phyloP scores from a whole-genome alignment of 2,329 filamentous ascomycete genomes.

The Diaporthe australafricana region DNA sequence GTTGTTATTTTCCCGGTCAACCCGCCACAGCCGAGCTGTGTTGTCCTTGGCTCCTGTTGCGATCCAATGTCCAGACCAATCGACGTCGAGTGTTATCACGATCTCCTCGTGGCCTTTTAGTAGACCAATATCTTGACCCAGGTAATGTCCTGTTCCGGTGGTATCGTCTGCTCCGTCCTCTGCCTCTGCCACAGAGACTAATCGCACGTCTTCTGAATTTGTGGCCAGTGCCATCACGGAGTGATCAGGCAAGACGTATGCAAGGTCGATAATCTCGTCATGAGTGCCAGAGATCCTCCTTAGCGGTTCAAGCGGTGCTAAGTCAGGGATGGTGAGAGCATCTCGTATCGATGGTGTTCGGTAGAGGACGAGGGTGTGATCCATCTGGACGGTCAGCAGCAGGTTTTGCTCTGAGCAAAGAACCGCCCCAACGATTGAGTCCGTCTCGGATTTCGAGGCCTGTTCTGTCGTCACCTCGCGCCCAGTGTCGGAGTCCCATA shows the following conservation, averaged over 20 bases:
- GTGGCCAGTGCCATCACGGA: constrained; percentile 91
- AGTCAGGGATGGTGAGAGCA: constrained; percentile 47
- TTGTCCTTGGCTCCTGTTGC: constrained; percentile 98
- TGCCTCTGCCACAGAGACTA: constrained; percentile 76
- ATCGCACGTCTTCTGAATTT: constrained; percentile 91
- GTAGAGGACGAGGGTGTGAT: constrained; percentile 88
- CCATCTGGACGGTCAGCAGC: constrained; percentile 85
- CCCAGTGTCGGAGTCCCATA: constrained; percentile 85
- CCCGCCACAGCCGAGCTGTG: constrained; percentile 87
- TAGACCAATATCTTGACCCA: constrained; percentile 88
- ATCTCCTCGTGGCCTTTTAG: constrained; percentile 95
- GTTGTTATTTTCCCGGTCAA: constrained; percentile 80
- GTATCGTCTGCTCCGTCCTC: constrained; percentile 42
- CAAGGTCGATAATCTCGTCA: constrained; percentile 96
- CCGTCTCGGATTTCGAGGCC: constrained; percentile 66
- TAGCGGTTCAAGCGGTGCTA: constrained; percentile 62
- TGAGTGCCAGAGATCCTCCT: constrained; percentile 94
- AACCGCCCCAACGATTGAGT: constrained; percentile 78
- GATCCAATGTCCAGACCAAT: constrained; percentile 98
- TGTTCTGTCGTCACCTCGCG: constrained; percentile 85
- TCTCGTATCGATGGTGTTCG: constrained; percentile 55
- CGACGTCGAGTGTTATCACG: constrained; percentile 91
- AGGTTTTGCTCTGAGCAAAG: constrained; percentile 74
- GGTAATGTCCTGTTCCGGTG: constrained; percentile 65
- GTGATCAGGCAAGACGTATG: constrained; percentile 83